Evolutionary conservation across 371 early-diverging fungal genomes (phyloP), one percentile per base, ranked within the genome.

Genomic region (Amoeboaphelidium occidentale): DNA sequence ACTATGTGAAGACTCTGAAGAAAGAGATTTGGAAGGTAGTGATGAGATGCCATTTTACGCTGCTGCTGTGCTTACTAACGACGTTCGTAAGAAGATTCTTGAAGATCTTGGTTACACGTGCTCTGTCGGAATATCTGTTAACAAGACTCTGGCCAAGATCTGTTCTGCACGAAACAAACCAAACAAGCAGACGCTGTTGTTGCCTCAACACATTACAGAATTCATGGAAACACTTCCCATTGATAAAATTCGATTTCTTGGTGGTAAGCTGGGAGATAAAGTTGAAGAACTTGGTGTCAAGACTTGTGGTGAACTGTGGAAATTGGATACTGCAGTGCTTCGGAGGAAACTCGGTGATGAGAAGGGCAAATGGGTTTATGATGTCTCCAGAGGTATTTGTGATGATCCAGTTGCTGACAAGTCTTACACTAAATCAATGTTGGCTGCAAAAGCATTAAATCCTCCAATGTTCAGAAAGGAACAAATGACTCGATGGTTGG

Each of bases 101-200:
- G 65, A 72, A 17, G 76, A 80, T 53, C 69, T 89, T 0, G 64
- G 73, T 0, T 88, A 81, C 54, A 80, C 81, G 1, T 84, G 81
- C 23, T 80, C 81, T 14, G 77, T 86, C 2, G 71, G 87, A 3
- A 74, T 93, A 25, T 76, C 85, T 0, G 81, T 81, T 58, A 83
- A 79, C 60, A 82, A 79, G 49, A 73, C 73, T 0, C 60, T 84
- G 17, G 81, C 88, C 1, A 93, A 93, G 54, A 59, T 93, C 4
- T 73, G 81, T 46, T 83, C 84, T 23, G 78, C 74, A 3, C 47
- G 70, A 54, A 76, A 91, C 60, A 93, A 93, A 50, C 93, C 93
- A 2, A 73, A 81, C 57, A 72, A 78, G 42, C 84, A 82, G 68
- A 58, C 51, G 45, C 24, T 50, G 2, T 27, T 84, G 13, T 69